Evolutionary conservation across 1,284 basidiomycete species (phyloP).

Genomic region (Ceratobasidium sp.): DNA sequence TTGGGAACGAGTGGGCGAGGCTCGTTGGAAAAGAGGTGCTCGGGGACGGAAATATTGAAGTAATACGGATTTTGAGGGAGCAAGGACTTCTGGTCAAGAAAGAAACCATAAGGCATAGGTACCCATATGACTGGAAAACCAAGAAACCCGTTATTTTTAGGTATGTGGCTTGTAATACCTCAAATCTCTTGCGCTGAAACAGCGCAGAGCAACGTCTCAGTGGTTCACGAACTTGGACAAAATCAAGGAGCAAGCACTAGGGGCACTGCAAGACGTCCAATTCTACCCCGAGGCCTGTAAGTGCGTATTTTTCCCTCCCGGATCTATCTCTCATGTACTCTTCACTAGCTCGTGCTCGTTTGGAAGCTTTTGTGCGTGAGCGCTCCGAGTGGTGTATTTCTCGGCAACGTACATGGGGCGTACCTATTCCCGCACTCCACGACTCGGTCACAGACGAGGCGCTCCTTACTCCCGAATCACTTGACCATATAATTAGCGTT

Average conservation of each 20-base stretch:
- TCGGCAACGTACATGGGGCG: conserved; percentile 96
- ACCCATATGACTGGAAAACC: conserved; percentile 98
- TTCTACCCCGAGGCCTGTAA: conserved; percentile 81
- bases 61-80: conserved; percentile 68
- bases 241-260: conserved; percentile 78
- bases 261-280: conserved; percentile 71
- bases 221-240: conserved; percentile 94
- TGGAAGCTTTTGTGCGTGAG: conserved; percentile 82
- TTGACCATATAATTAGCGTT: conserved; percentile 79
- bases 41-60: conserved; percentile 67
- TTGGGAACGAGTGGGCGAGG: conserved; percentile 52
- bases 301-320: conserved; percentile 47
- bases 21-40: conserved; percentile 78
- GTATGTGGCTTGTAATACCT: conserved; percentile 52
- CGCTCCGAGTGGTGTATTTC: conserved; percentile 99
- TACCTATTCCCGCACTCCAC: conserved; percentile 92
- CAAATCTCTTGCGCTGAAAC: background rate
- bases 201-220: conserved; percentile 85
- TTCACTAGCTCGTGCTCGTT: conserved; percentile 73
- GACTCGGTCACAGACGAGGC: conserved; percentile 68
- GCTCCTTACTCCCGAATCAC: conserved; percentile 68
- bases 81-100: conserved; percentile 67
- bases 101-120: conserved; percentile 80
- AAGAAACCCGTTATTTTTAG: conserved; percentile 89
- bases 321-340: conserved; percentile 33